Conservation (phyloP, 768 basidiomycete genomes). For the Cystoderma amianthinum region DNA sequence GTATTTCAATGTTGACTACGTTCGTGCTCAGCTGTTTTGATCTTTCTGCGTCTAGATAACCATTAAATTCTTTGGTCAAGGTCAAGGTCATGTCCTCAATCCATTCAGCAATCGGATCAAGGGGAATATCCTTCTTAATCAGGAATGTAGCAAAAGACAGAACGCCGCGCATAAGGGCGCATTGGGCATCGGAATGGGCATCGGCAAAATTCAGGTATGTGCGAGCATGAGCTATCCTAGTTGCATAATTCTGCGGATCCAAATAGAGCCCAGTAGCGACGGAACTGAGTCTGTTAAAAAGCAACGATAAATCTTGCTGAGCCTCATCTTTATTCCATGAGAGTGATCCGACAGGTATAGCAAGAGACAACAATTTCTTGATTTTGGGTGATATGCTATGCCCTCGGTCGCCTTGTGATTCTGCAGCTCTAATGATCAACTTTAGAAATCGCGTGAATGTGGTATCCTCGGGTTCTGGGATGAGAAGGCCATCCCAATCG, state of each 20-base stretch:
- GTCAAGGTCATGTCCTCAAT: slow-evolving; percentile 48
- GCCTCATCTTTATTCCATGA: slow-evolving; percentile 50
- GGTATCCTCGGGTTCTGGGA: slow-evolving; percentile 51
- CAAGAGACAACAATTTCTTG: slow-evolving; percentile 66
- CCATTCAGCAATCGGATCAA: slow-evolving; percentile 57
- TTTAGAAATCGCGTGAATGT: slow-evolving; percentile 80
- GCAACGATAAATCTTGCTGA: slow-evolving; percentile 61
- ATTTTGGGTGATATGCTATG: slow-evolving; percentile 32
- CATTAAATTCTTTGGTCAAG: slow-evolving; percentile 50
- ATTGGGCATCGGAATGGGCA: slow-evolving; percentile 55
- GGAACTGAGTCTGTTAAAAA: slow-evolving; percentile 78
- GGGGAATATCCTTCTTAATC: slow-evolving; percentile 40
- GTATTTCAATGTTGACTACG: slow-evolving; percentile 30
- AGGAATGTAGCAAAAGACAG: slow-evolving; percentile 63
- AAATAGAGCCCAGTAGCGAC: slow-evolving; percentile 67
- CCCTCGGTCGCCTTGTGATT: slow-evolving; percentile 18
- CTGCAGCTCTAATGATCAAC: slow-evolving; percentile 61
- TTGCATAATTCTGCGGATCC: slow-evolving; percentile 37
- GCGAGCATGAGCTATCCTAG: slow-evolving; percentile 58
- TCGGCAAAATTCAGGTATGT: slow-evolving; percentile 63
- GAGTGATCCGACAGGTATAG: slow-evolving; percentile 65
- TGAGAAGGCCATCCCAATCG: slow-evolving; percentile 45
- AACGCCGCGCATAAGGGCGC: slow-evolving; percentile 70
- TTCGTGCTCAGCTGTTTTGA: neutral
- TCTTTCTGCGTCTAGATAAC: neutral